Conservation (phyloP, 139 green algal genomes). For the Chlorella sorokiniana region DNA sequence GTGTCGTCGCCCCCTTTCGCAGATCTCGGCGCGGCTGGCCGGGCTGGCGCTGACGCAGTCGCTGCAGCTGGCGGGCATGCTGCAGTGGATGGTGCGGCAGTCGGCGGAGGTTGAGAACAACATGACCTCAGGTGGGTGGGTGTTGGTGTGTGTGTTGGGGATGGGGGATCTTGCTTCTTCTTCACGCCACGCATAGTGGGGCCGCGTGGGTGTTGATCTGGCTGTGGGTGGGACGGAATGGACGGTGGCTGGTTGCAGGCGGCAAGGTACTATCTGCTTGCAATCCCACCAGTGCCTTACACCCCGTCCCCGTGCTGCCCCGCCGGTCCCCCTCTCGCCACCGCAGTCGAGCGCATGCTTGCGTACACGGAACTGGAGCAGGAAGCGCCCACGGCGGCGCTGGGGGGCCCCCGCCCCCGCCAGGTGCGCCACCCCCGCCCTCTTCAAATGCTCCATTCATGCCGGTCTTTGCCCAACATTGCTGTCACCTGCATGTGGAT, state of each 20-base stretch:
- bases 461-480: neutral
- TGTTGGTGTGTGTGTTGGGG: neutral
- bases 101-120: conserved; percentile 77
- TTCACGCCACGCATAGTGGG: too few relatives aligned
- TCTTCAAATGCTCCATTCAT: too few relatives aligned
- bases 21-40: conserved; percentile 52
- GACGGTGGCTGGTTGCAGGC: neutral
- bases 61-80: conserved; percentile 72
- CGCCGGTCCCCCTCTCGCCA: neutral
- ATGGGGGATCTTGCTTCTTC: too few relatives aligned
- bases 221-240: neutral
- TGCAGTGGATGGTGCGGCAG: conserved; percentile 79
- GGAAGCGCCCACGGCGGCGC: conserved; percentile 54
- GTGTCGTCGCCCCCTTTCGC: neutral
- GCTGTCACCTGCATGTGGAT: neutral
- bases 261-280: too few relatives aligned
- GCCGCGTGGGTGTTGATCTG: neutral
- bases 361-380: conserved; percentile 74
- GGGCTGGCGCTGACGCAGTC: conserved; percentile 76
- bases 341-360: conserved; percentile 76
- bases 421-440: conserved; percentile 9
- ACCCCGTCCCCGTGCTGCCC: neutral
- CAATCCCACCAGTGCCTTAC: neutral
- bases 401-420: conserved; percentile 39
- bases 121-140: conserved; percentile 68